Percentiles rank a stretch among this genome's conserved stretches.
phyloP scores from a whole-genome alignment of 441 rosid species.

The Flueggea neowawraea region DNA sequence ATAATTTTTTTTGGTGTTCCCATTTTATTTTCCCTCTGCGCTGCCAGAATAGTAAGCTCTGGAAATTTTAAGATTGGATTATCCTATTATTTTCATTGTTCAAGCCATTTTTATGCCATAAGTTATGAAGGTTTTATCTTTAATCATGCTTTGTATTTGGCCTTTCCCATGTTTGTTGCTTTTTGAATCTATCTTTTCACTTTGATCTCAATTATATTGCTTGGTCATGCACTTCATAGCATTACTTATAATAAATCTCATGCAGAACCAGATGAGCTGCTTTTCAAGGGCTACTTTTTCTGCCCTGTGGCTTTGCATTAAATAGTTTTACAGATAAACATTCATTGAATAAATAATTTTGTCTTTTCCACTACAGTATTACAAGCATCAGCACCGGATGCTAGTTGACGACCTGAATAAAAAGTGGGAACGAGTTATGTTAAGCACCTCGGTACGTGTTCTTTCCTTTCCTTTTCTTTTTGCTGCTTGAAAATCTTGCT shows the following conservation, averaged over 20 bases:
- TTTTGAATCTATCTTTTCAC: too few relatives aligned
- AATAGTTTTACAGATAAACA: neutral
- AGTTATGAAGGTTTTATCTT: too few relatives aligned
- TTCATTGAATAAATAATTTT: neutral
- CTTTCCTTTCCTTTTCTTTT: slow-evolving; percentile 6
- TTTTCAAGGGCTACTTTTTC: neutral
- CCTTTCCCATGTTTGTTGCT: too few relatives aligned
- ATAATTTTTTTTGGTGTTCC: neutral
- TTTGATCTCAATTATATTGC: too few relatives aligned
- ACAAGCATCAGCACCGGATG: slow-evolving; percentile 56
- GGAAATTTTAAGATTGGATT: too few relatives aligned
- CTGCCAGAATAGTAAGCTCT: neutral
- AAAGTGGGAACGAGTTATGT: slow-evolving; percentile 68
- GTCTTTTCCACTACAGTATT: slow-evolving; percentile 44
- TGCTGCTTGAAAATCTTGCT: slow-evolving; percentile 2
- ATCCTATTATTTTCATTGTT: too few relatives aligned
- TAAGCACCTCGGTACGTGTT: slow-evolving; percentile 52
- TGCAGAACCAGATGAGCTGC: neutral
- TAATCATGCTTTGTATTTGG: too few relatives aligned
- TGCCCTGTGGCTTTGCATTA: neutral
- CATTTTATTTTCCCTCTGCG: neutral
- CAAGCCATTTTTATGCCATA: too few relatives aligned
- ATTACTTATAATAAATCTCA: neutral
- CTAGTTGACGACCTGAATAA: slow-evolving; percentile 83
- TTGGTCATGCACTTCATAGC: too few relatives aligned